Evolutionary conservation across 805 yeast genomes (phyloP), one percentile per base, ranked within the genome.

Genomic region (Metschnikowia hibisci): DNA sequence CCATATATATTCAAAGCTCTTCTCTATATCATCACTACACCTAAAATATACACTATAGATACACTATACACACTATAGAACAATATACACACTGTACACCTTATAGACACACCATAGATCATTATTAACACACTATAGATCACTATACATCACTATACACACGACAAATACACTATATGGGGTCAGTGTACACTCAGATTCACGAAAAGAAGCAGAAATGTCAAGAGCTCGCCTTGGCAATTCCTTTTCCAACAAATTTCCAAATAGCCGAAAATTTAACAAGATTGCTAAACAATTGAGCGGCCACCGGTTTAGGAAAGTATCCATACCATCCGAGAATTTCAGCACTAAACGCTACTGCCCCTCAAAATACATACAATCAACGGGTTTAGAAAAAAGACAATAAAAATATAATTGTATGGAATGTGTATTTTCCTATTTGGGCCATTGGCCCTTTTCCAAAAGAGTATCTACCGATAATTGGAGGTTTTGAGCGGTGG

Each of bases 371-470:
- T 59, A 32, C 40, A 84, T 51, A 41, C 91, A 64, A 31, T 80
- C 82, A 12, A 87, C 58, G 7, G 87, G 91, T 59, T 77, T 80
- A 1, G 90, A 76, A 0, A 83, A 68, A 48, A 87, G 82, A 31
- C 86, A 56, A 43, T 87, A 66, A 15, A 84, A 74, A 60, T 83
- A 84, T 7, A 82, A 60, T 44, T 78, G 71, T 1, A 83, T 87
- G 12, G 73, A 63, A 0, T 78, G 81, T 3, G 64, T 55, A 14
- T 61, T 68, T 1, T 46, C 61, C n/a, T 74, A 54, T n/a, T 68
- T 67, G 0, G 89, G 87, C 3, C 45, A 42, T 48, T 78, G 73
- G 5, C 80, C 85, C 58, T 88, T 96, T 1, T 67, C 64, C 20
- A 89, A 46, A 31, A 90, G 67, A 33, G 81, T 75, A 14, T 65